A percentile compares a stretch with the other conserved stretches of the same genome.
Evolutionary conservation across 148 eudicot species (phyloP).

Genomic region (Chenopodium quinoa): DNA sequence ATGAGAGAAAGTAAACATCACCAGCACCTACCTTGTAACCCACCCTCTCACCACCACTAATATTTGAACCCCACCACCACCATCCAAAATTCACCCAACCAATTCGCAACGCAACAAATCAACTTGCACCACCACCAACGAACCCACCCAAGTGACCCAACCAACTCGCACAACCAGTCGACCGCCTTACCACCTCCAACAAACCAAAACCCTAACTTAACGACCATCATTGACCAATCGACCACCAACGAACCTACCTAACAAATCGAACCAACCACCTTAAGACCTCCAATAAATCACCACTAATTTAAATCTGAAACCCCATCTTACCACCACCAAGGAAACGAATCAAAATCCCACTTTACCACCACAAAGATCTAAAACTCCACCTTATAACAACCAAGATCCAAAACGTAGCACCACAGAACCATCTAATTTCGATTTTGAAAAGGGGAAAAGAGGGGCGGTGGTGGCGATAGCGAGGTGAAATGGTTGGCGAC

Average conservation of each 20-base stretch:
- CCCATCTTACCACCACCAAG: not conserved
- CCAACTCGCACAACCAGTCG: not conserved
- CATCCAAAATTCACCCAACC: not conserved
- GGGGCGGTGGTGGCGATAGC: too few relatives aligned
- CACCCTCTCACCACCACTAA: not conserved
- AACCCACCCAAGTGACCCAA: not conserved
- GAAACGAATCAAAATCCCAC: not conserved
- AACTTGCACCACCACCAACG: not conserved
- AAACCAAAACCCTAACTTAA: not conserved
- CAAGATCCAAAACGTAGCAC: too few relatives aligned
- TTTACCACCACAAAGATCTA: not conserved
- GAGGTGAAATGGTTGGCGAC: too few relatives aligned
- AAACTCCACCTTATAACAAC: too few relatives aligned
- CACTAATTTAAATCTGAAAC: not conserved
- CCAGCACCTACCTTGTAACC: not conserved
- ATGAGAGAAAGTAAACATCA: too few relatives aligned
- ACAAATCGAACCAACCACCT: too few relatives aligned
- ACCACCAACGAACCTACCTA: not conserved
- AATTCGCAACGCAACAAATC: too few relatives aligned
- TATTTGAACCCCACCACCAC: not conserved
- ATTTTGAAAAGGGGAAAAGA: too few relatives aligned
- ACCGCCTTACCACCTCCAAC: not conserved
- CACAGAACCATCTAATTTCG: too few relatives aligned
- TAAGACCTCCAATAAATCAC: too few relatives aligned
- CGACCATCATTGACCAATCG: not conserved